A percentile compares a stretch with the other conserved stretches of the same genome.
These are phyloP conservation scores for Marsdenia floribunda DNA, from an alignment of 257 asterid genomes.

Conservation along the genomic window DNA sequence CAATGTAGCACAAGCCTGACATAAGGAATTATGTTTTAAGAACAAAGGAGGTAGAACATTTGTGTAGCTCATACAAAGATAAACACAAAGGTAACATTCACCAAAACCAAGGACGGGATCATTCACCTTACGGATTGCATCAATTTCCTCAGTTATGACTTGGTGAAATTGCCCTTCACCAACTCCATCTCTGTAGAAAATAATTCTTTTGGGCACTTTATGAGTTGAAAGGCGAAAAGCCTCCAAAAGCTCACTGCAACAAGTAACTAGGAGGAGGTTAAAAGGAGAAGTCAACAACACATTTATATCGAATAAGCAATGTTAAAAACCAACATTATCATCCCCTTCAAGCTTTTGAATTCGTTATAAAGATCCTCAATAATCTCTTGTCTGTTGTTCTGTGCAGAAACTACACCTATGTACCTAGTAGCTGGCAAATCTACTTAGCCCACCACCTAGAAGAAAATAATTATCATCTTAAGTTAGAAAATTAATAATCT, in stretches of 20 bases:
- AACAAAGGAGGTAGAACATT: background rate
- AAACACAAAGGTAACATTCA: too few relatives aligned
- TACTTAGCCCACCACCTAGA: conserved; percentile 91
- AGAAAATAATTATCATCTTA: background rate
- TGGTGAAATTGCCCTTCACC: conserved; percentile 79
- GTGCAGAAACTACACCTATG: conserved; percentile 74
- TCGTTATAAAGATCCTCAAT: conserved; percentile 58
- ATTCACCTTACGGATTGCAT: conserved; percentile 59
- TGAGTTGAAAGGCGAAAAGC: conserved; percentile 35
- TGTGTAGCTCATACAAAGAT: background rate
- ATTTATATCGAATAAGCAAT: background rate
- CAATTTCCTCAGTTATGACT: conserved; percentile 60
- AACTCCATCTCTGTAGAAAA: conserved; percentile 89
- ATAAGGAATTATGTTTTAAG: background rate
- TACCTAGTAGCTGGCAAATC: conserved; percentile 87
- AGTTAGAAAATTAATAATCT: background rate
- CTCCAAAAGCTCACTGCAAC: conserved; percentile 51
- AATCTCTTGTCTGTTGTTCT: conserved; percentile 55
- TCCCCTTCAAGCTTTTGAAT: conserved; percentile 32
- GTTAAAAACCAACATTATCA: conserved; percentile 44
- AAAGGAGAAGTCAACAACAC: background rate
- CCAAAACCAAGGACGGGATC: background rate
- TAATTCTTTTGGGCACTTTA: conserved; percentile 50
- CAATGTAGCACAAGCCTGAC: conserved; percentile 68
- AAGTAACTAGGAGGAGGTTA: background rate